Base-by-base conservation (phyloP, 2,329 filamentous ascomycete genomes). In the Monilinia fructicola region DNA sequence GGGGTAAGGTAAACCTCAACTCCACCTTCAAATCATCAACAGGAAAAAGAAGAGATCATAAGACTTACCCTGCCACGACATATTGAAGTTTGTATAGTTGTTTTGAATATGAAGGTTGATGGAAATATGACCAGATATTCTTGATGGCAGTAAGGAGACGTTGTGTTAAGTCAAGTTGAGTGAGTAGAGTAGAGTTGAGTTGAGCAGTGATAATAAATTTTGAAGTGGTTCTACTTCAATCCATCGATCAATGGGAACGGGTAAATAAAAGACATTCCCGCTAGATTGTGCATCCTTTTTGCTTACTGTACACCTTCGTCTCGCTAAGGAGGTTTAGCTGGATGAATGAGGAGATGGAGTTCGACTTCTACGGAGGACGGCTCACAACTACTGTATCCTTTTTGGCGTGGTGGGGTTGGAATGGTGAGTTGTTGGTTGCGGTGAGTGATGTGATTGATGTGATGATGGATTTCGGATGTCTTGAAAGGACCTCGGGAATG, bases 21-120 rank as follows among this genome's bases (percentile, higher is more conserved):
- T 48, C 46, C 35, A 54, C 38, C 42, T 12, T 4, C 28, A 35
- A 35, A 48, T 6, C 21, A 35, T 31, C 4, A 46, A 35, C 31
- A 40, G 38, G 10, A 40, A 14, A 40, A 40, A 11, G 14, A 38
- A 40, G 46, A 50, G 63, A 64, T 38, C 3, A 23, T 69, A 68
- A 70, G 76, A 76, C 78, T 73, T 79, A 91, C 89, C 86, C 89
- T 92, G 88, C 88, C 88, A 90, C 80, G 88, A 90, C 88, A 91
- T 90, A 77, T 74, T 85, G 76, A 67, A 58, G 54, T 70, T 31
- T n/a, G 50, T 58, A 10, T 4, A 1, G 9, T 42, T 46, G 11
- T 21, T 64, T 64, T n/a, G n/a, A 53, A 64, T 16, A 26, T 38
- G 44, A 54, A 54, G 61, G 46, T 55, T 55, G 12, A 3, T 50